Conservation (phyloP, 768 basidiomycete species). For the Phaeotremella skinneri region DNA sequence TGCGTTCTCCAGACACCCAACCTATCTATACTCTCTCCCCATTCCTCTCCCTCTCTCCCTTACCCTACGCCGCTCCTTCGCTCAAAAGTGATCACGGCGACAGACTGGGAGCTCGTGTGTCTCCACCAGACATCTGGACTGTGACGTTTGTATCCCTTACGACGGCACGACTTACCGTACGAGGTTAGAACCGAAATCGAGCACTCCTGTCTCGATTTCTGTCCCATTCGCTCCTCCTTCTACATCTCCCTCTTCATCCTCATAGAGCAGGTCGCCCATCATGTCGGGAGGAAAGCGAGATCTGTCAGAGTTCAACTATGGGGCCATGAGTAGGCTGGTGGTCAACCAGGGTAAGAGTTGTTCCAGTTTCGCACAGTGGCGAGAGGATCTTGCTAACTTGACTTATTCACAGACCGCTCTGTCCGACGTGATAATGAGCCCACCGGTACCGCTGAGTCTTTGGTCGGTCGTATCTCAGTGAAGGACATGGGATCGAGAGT, state of each 20-base stretch:
- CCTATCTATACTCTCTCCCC: not conserved
- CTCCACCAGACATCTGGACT: not conserved
- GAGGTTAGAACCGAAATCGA: no score
- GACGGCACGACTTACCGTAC: no score
- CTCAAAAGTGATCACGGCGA: not conserved
- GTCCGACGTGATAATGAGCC: slow-evolving; percentile 85
- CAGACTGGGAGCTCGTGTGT: not conserved
- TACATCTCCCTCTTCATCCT: slow-evolving; percentile 4
- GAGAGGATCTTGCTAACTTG: not conserved
- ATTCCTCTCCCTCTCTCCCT: slow-evolving; percentile 3
- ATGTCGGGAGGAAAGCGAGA: slow-evolving; percentile 63
- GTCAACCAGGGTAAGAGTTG: slow-evolving; percentile 68
- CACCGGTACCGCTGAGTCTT: slow-evolving; percentile 90
- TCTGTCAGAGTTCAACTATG: slow-evolving; percentile 90
- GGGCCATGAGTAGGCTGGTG: slow-evolving; percentile 89
- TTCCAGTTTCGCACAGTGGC: not conserved
- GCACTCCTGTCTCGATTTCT: no score
- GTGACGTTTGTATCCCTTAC: not conserved
- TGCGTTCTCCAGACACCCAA: no score
- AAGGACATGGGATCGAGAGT: slow-evolving; percentile 93
- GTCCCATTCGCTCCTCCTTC: slow-evolving; percentile 1
- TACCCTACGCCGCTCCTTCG: not conserved
- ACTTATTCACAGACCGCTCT: slow-evolving; percentile 39
- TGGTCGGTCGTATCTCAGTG: slow-evolving; percentile 83
- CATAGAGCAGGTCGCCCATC: slow-evolving; percentile 15